Evolutionary conservation across 140 eudicot genomes (phyloP).

Genomic region (Anethum foeniculum): DNA sequence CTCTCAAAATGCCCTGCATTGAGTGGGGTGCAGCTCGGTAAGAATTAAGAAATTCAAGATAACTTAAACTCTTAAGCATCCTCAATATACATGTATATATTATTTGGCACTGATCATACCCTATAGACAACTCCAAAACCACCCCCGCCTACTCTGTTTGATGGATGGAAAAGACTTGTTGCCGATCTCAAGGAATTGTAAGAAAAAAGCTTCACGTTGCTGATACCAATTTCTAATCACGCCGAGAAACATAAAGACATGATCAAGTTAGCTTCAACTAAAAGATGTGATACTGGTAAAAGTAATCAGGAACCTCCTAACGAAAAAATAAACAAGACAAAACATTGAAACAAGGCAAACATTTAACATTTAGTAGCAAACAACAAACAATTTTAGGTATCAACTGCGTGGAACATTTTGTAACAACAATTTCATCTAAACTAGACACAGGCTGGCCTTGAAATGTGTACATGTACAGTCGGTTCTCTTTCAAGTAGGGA

Average conservation of each 20-base stretch:
- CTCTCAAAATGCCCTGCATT: conserved; percentile 69
- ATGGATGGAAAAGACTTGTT: conserved; percentile 59
- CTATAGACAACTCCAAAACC: conserved; percentile 65
- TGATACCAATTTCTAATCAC: conserved; percentile 40
- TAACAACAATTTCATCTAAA: neutral
- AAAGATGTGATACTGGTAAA: neutral
- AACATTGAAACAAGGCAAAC: neutral
- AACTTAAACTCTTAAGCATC: neutral
- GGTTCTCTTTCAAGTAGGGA: neutral
- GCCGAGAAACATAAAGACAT: neutral
- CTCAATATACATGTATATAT: neutral
- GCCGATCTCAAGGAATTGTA: conserved; percentile 68
- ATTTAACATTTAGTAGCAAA: neutral
- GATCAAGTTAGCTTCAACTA: neutral
- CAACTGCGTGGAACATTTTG: neutral
- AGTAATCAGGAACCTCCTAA: neutral
- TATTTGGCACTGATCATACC: conserved; percentile 22
- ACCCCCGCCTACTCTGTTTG: conserved; percentile 63
- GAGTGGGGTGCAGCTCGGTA: neutral
- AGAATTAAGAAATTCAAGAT: conserved; percentile 1
- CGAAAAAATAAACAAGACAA: neutral
- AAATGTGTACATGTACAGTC: neutral
- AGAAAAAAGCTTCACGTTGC: conserved; percentile 50
- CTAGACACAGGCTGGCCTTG: neutral
- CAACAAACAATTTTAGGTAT: neutral